Conservation (phyloP, 164 flowering plant genomes). For the Chimonanthus praecox region DNA sequence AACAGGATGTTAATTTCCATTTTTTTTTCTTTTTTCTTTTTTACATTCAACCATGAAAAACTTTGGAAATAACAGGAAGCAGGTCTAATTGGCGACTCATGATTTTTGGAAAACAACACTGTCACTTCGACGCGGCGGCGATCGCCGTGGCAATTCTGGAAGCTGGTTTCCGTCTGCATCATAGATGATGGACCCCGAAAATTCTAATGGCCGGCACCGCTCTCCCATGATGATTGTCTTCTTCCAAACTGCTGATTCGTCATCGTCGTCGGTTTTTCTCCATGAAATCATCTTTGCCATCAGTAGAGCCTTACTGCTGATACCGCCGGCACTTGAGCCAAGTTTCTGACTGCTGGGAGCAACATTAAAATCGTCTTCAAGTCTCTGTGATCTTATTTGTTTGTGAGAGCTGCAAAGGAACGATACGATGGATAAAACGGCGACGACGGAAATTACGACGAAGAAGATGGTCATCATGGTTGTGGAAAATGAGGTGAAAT, state of each 20-base stretch:
- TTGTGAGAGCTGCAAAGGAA: conserved; percentile 27
- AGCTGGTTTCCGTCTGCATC: conserved; percentile 50
- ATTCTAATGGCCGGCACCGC: conserved; percentile 52
- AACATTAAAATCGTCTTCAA: neutral
- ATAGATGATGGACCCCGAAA: conserved; percentile 50
- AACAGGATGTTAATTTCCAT: no score
- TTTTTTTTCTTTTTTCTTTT: no score
- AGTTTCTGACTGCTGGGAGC: conserved; percentile 5
- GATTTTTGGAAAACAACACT: neutral
- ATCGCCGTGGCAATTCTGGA: conserved; percentile 7
- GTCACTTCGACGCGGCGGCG: neutral
- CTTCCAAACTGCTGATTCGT: conserved; percentile 40
- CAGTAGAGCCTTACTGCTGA: conserved; percentile 36
- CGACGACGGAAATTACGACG: conserved; percentile 7
- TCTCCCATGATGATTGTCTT: conserved; percentile 58
- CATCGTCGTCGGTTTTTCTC: conserved; percentile 25
- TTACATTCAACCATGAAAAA: no score
- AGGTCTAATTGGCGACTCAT: neutral
- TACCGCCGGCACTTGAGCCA: conserved; percentile 15
- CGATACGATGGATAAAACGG: conserved; percentile 13
- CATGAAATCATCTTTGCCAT: conserved; percentile 51
- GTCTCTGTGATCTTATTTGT: neutral
- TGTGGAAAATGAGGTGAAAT: neutral
- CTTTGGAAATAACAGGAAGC: no score
- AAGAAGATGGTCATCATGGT: conserved; percentile 8